Base-by-base conservation (phyloP, 2,329 filamentous ascomycete genomes). In the Claviceps cyperi region DNA sequence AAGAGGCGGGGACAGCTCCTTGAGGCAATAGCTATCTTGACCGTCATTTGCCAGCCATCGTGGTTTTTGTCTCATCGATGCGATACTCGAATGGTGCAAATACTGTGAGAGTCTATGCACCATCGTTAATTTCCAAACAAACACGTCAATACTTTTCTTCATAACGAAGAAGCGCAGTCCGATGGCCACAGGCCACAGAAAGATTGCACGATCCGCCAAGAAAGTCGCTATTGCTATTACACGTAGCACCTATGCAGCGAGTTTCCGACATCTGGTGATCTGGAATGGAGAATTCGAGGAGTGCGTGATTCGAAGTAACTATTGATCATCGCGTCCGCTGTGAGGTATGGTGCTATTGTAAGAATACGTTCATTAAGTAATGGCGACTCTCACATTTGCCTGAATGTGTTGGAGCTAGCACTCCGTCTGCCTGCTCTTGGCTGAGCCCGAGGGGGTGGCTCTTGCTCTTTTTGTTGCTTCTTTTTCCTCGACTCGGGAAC, bases 161-260 rank as follows among this genome's bases (percentile, higher is more conserved):
- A 64, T 91, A 38, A 84, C 87, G 50, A 92, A 92, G 73, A 89
- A 87, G 69, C 79, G 82, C 45, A 85, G 90, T 65, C 92, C 87
- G 87, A 84, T 81, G 56, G 72, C 92, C 56, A 78, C 81, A 52
- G 56, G 72, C 92, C 56, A 78, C 81, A 52, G 79, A 86, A 61
- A 84, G 75, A 32, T 72, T 51, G 77, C 82, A 50, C 78, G 77
- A 55, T 89, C 85, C 1, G 79, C 80, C 35, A 74, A 72, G 54
- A 79, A 72, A 59, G 77, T 83, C 28, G 77, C 75, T 43, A 75
- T 72, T 4, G 80, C 74, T 5, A 69, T 83, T 50, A 83, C 80
- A n/a, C 80, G 80, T 5, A 69, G 78, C 46, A 32, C 9, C 28
- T 8, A 32, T 11, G 9, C 28, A 32, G 28, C 28, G 9, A 32